These are phyloP conservation scores for Trichoderma guizhouense DNA, from an alignment of 2,329 filamentous ascomycete species.

Conservation along the genomic window DNA sequence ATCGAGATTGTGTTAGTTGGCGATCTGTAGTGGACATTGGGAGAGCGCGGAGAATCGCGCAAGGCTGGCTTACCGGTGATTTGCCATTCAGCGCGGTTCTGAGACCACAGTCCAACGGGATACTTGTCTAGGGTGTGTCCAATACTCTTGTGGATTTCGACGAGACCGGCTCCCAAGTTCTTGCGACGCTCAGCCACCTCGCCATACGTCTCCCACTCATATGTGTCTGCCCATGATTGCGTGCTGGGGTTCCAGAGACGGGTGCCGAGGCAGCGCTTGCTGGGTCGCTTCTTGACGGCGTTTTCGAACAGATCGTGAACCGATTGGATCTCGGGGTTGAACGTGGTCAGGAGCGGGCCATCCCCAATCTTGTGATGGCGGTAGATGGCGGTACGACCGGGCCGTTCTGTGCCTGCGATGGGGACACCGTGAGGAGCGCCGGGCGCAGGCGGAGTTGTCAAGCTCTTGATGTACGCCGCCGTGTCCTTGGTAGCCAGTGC, in stretches of 20 bases:
- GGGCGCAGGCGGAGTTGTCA: conserved; percentile 62
- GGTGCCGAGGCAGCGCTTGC: conserved; percentile 72
- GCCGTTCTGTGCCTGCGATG: conserved; percentile 68
- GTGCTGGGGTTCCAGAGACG: conserved; percentile 74
- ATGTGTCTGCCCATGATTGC: conserved; percentile 70
- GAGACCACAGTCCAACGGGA: conserved; percentile 80
- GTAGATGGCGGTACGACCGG: conserved; percentile 73
- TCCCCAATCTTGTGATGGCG: conserved; percentile 77
- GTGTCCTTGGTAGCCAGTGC: conserved; percentile 34
- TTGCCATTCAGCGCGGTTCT: conserved; percentile 85
- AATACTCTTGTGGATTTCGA: conserved; percentile 72
- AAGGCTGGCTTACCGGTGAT: conserved; percentile 56
- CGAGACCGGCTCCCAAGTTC: conserved; percentile 80
- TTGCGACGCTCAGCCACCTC: conserved; percentile 75
- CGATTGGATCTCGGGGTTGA: conserved; percentile 69
- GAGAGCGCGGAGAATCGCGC: neutral
- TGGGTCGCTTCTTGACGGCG: conserved; percentile 59
- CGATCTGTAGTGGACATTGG: neutral
- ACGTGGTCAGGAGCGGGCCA: conserved; percentile 64
- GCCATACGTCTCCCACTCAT: conserved; percentile 78
- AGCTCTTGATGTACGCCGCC: conserved; percentile 47
- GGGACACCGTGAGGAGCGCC: conserved; percentile 76
- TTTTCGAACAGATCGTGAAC: conserved; percentile 79
- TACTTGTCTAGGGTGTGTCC: conserved; percentile 63
- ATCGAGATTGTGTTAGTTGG: neutral